Conservation (phyloP, 139 green algal species). For the Deuterostichococcus epilithicus region DNA sequence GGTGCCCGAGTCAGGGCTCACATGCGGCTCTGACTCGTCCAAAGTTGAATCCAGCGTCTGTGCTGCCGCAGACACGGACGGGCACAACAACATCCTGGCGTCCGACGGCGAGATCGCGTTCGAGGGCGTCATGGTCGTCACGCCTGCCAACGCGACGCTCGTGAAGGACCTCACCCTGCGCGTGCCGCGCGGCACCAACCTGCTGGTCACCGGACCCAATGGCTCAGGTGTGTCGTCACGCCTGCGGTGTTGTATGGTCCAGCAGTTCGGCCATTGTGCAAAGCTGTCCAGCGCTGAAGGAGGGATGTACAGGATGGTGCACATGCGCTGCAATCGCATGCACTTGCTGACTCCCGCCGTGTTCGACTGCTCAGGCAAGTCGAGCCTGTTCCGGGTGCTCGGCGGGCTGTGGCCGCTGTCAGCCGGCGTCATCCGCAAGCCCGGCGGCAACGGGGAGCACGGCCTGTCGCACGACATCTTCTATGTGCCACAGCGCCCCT, state of each 20-base stretch:
- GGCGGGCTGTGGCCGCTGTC: conserved; percentile 65
- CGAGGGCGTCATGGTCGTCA: conserved; percentile 62
- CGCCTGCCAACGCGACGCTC: conserved; percentile 51
- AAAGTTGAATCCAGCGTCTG: too few relatives aligned
- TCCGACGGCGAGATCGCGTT: conserved; percentile 57
- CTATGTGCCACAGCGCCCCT: conserved; percentile 67
- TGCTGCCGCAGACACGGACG: neutral
- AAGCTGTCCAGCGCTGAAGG: too few relatives aligned
- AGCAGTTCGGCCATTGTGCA: neutral
- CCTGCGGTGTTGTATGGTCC: neutral
- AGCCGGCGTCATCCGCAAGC: conserved; percentile 46
- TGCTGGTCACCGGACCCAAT: conserved; percentile 74
- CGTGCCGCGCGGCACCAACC: conserved; percentile 64
- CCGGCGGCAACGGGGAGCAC: conserved; percentile 27
- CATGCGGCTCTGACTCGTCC: neutral
- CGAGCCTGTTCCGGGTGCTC: conserved; percentile 59
- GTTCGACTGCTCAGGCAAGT: conserved; percentile 38
- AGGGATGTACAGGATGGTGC: neutral
- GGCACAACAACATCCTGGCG: conserved; percentile 1
- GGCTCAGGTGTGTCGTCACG: conserved; percentile 7
- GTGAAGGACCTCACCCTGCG: conserved; percentile 48
- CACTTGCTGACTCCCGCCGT: neutral
- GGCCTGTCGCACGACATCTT: conserved; percentile 62
- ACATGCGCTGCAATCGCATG: neutral
- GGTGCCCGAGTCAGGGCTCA: too few relatives aligned